Percentiles rank a stretch among this genome's conserved stretches.
Conservation (phyloP, 495 filamentous ascomycete species). For the Astrocystis sublimbata region DNA sequence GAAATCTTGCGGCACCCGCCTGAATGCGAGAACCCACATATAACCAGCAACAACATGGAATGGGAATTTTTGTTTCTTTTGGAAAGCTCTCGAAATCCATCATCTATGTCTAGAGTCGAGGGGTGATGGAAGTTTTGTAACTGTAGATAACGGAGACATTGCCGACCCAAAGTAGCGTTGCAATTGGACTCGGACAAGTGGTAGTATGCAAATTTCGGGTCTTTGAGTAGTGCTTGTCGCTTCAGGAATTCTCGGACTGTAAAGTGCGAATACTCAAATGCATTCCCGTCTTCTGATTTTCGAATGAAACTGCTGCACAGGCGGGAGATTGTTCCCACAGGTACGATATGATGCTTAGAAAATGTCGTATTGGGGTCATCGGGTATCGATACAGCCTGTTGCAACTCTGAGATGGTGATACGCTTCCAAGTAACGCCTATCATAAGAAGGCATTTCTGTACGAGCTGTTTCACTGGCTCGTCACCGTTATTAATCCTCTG, state of each 20-base stretch:
- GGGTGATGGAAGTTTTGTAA: not conserved
- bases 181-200: not conserved
- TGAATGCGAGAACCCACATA: not conserved
- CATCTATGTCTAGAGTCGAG: not conserved
- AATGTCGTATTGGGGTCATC: not conserved
- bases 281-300: slow-evolving; percentile 11
- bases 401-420: slow-evolving; percentile 8
- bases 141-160: not conserved
- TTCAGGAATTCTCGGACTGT: slow-evolving; percentile 39
- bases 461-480: slow-evolving; percentile 15
- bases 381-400: slow-evolving; percentile 27
- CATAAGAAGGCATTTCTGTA: slow-evolving; percentile 29
- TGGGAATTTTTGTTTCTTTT: not conserved
- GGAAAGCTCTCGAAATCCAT: not conserved
- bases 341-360: slow-evolving; percentile 22
- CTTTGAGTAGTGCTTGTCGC: slow-evolving; percentile 4
- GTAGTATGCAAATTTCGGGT: slow-evolving; percentile 12
- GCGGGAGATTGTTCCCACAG: slow-evolving; percentile 28
- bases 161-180: not conserved
- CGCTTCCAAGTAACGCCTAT: slow-evolving; percentile 15
- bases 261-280: slow-evolving; percentile 39
- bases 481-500: slow-evolving; percentile 24
- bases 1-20: not conserved
- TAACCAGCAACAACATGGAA: not conserved
- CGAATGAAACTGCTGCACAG: slow-evolving; percentile 38